Base-by-base conservation (phyloP, 148 eudicot species). In the Pouteria glomerata region DNA sequence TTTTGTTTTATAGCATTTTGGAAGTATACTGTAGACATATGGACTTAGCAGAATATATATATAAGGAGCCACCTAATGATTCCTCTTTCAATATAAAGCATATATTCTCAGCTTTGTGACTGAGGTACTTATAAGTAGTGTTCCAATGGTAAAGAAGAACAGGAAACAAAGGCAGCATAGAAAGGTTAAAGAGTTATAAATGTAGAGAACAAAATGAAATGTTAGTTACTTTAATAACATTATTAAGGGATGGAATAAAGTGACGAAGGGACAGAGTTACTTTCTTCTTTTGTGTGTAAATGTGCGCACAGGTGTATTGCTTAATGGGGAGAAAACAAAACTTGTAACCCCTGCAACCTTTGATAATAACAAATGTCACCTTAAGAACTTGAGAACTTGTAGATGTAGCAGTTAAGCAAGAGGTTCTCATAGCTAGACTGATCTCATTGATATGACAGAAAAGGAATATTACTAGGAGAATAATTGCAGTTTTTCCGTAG, bases 221-320 rank as follows among this genome's bases (percentile, higher is more conserved):
- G 39, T 48, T 37, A 71, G 58, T 15, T 29, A 39, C 58, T 67
- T 62, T 50, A 78, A 67, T 19, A 65, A 69, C 72, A 67, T 75
- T 56, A 73, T 76, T 51, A 45, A 57, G 72, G 71, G 57, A 61
- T 63, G 59, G 79, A 76, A 74, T 82, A 75, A 75, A 82, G 80
- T 64, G 63, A 39, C 10, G 7, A 70, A 64, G 62, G 39, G 60
- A 55, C 64, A 51, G 31, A 42, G 48, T 57, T 59, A 37, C 68
- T 57, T 69, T 70, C n/a, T 74, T 50, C 52, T 63, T 47, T 45
- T 71, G 26, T 27, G 18, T 30, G 29, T 21, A n/a, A n/a, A 0
- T 69, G 16, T 31, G 26, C 21, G 6, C 8, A 1, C 1, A 10
- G n/a, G 74, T 24, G 74, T 56, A 13, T 37, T 21, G 42, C 23